Conservation (phyloP, 305 asterid genomes). For the Solanum hybrid region DNA sequence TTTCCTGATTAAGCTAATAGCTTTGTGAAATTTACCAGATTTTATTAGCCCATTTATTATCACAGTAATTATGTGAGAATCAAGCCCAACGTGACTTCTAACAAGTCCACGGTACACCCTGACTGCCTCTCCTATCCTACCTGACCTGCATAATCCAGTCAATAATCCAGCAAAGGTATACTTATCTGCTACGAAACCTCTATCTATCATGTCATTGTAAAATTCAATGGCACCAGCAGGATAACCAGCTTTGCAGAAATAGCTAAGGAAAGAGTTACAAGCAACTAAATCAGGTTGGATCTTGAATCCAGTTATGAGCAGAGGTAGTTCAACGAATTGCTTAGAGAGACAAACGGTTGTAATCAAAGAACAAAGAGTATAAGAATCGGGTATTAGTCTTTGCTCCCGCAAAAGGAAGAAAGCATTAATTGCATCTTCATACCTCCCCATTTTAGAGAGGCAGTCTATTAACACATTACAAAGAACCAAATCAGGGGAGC, state of each 20-base stretch:
- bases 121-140: conserved; percentile 48
- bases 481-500: conserved; percentile 58
- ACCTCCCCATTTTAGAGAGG: conserved; percentile 60
- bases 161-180: conserved; percentile 56
- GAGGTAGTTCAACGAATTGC: conserved; percentile 47
- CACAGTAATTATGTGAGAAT: conserved; percentile 54
- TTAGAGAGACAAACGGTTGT: conserved; percentile 45
- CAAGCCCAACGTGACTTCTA: conserved; percentile 24
- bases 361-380: conserved; percentile 48
- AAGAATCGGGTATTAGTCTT: conserved; percentile 52
- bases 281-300: conserved; percentile 63
- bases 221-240: conserved; percentile 58
- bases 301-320: conserved; percentile 44
- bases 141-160: conserved; percentile 41
- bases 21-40: conserved; percentile 35
- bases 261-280: conserved; percentile 57
- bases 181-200: conserved; percentile 55
- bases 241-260: conserved; percentile 56
- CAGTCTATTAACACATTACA: conserved; percentile 62
- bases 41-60: conserved; percentile 45
- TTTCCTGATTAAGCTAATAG: conserved; percentile 34
- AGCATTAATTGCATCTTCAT: conserved; percentile 46
- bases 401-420: conserved; percentile 43
- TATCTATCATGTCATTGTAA: conserved; percentile 53
- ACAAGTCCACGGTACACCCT: conserved; percentile 46